Evolutionary conservation across 2,329 filamentous ascomycete genomes (phyloP).

Genomic region (Cladobotryum protrusum): DNA sequence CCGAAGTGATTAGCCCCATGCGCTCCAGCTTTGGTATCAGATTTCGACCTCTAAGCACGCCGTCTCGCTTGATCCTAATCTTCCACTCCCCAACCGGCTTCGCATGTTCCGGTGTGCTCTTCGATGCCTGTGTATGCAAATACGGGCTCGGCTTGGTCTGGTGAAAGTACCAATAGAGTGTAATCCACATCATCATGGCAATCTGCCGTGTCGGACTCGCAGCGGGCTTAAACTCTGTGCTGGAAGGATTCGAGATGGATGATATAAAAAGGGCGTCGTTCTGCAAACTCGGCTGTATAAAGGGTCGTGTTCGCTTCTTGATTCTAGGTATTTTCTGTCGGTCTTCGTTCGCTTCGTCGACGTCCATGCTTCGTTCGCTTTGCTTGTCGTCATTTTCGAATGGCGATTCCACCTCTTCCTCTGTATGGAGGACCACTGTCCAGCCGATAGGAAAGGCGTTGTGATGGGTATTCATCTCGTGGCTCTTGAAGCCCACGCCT

Average conservation of each 20-base stretch:
- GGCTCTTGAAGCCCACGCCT: slow-evolving; percentile 83
- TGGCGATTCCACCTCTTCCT: slow-evolving; percentile 30
- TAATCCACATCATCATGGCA: slow-evolving; percentile 94
- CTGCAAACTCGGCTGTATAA: slow-evolving; percentile 65
- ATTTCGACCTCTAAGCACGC: slow-evolving; percentile 78
- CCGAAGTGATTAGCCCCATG: slow-evolving; percentile 77
- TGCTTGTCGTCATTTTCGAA: slow-evolving; percentile 9
- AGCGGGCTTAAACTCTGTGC: slow-evolving; percentile 70
- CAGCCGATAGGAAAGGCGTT: slow-evolving; percentile 78
- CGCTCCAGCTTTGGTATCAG: slow-evolving; percentile 85
- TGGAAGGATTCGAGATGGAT: slow-evolving; percentile 79
- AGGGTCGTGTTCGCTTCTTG: slow-evolving; percentile 35
- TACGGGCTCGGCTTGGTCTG: slow-evolving; percentile 65
- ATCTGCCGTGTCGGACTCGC: slow-evolving; percentile 81
- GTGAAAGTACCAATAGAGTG: slow-evolving; percentile 96
- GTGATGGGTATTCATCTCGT: slow-evolving; percentile 63
- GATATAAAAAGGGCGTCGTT: slow-evolving; percentile 86
- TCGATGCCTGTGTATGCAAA: slow-evolving; percentile 56
- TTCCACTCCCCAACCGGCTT: slow-evolving; percentile 81
- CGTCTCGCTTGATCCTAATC: slow-evolving; percentile 76
- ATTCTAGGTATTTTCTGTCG: not conserved
- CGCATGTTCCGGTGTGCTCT: slow-evolving; percentile 59
- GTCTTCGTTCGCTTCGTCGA: slow-evolving; percentile 6
- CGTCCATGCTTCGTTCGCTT: not conserved
- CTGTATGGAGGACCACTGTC: slow-evolving; percentile 80